phyloP scores from a whole-genome alignment of 2,329 filamentous ascomycete species.

The Macrophomina phaseolina region DNA sequence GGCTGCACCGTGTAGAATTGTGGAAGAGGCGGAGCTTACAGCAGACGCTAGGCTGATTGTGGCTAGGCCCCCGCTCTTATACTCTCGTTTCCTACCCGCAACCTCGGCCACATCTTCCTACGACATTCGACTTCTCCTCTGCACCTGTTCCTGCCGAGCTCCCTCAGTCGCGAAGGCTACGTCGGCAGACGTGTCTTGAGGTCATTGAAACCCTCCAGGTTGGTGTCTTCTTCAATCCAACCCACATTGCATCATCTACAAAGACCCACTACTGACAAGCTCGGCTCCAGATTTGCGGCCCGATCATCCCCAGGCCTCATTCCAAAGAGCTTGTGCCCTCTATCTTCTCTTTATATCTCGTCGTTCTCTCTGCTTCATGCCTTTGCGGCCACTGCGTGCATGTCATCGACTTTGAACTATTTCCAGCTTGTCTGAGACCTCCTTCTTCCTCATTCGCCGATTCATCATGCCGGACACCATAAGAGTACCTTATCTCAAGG shows the following conservation, averaged over 20 bases:
- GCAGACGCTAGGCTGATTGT: no score
- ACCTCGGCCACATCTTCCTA: conserved; percentile 29
- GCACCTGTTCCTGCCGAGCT: no score
- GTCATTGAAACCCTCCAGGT: neutral
- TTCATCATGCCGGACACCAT: conserved; percentile 17
- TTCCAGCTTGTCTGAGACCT: neutral
- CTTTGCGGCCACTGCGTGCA: neutral
- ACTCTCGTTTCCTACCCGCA: neutral
- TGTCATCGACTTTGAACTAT: neutral
- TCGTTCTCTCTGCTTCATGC: neutral
- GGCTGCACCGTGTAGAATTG: no score
- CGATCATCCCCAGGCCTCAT: neutral
- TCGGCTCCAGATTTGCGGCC: conserved; percentile 19
- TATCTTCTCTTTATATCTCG: neutral
- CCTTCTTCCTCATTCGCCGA: neutral
- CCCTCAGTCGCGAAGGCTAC: neutral
- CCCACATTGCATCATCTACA: neutral
- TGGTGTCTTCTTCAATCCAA: neutral
- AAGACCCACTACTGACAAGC: conserved; percentile 5
- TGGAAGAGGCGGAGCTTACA: no score
- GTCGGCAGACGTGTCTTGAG: neutral
- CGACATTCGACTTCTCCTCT: no score
- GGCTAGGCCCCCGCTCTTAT: no score
- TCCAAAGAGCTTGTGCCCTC: neutral
- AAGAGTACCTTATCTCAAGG: conserved; percentile 37